Conservation (phyloP, 2,329 filamentous ascomycete species). For the Stromatinia cepivora region DNA sequence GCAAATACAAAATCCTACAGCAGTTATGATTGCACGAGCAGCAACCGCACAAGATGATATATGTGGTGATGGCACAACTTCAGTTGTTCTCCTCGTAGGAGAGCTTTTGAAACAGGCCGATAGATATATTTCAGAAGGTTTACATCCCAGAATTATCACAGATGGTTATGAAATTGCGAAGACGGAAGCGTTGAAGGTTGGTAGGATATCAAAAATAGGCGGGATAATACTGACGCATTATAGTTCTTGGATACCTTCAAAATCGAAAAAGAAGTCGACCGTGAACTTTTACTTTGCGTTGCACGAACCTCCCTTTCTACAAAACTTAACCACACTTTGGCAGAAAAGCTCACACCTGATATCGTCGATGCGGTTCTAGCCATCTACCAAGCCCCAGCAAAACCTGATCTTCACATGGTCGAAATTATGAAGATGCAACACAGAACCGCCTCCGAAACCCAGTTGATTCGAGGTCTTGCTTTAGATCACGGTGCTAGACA, state of each 20-base stretch:
- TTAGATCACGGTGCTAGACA: constrained; percentile 95
- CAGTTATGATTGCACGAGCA: constrained; percentile 78
- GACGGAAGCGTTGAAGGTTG: constrained; percentile 81
- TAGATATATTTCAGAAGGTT: constrained; percentile 91
- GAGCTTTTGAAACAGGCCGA: constrained; percentile 98
- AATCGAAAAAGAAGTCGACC: constrained; percentile 81
- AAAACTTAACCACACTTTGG: constrained; percentile 87
- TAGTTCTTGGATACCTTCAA: constrained; percentile 96
- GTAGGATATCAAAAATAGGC: constrained; percentile 3
- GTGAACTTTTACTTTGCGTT: constrained; percentile 89
- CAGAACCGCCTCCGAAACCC: constrained; percentile 90
- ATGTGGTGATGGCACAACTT: constrained; percentile 95
- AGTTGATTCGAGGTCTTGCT: constrained; percentile 89
- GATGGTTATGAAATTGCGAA: constrained; percentile 98
- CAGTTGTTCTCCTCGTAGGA: constrained; percentile 90
- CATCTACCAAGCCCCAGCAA: constrained; percentile 84
- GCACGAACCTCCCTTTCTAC: constrained; percentile 93
- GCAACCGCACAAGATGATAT: constrained; percentile 98
- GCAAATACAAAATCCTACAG: constrained; percentile 98
- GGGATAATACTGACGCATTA: constrained; percentile 26
- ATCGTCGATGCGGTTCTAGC: constrained; percentile 96
- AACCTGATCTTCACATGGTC: constrained; percentile 98
- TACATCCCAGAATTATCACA: constrained; percentile 94
- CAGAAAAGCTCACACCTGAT: constrained; percentile 86
- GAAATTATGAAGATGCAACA: constrained; percentile 99